A percentile compares a stretch with the other conserved stretches of the same genome.
Conservation (phyloP, 2,329 filamentous ascomycete species). For the Fusarium oxysporum region DNA sequence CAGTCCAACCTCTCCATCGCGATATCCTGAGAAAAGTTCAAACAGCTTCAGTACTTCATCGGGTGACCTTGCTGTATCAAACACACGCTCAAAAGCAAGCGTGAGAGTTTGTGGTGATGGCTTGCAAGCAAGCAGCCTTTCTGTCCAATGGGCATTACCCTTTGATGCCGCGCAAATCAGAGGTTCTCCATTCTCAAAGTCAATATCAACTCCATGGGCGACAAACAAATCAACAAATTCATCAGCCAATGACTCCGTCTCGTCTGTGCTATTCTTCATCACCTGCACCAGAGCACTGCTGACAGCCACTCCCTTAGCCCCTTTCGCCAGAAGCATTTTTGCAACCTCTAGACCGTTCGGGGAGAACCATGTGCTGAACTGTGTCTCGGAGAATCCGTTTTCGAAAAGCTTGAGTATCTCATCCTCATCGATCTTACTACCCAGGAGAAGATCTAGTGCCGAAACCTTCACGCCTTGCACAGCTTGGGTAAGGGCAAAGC, state of each 20-base stretch:
- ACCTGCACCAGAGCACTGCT: constrained; percentile 59
- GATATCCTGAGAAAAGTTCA: constrained; percentile 62
- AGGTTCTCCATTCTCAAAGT: constrained; percentile 65
- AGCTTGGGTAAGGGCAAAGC: constrained; percentile 64
- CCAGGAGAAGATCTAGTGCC: constrained; percentile 57
- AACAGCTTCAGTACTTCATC: constrained; percentile 64
- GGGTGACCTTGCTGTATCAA: constrained; percentile 63
- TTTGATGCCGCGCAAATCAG: constrained; percentile 65
- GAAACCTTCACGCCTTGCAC: constrained; percentile 54
- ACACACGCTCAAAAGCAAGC: constrained; percentile 66
- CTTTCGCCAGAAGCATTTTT: constrained; percentile 61
- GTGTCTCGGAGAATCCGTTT: constrained; percentile 57
- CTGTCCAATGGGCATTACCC: constrained; percentile 62
- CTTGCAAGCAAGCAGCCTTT: constrained; percentile 60
- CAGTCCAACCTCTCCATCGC: constrained; percentile 60
- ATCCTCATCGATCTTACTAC: constrained; percentile 53
- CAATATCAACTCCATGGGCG: constrained; percentile 58
- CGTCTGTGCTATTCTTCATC: constrained; percentile 56
- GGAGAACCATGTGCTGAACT: constrained; percentile 59
- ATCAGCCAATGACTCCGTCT: constrained; percentile 55
- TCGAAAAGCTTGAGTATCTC: constrained; percentile 60
- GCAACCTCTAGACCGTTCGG: constrained; percentile 60
- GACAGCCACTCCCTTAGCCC: constrained; percentile 59
- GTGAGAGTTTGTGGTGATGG: constrained; percentile 64
- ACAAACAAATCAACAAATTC: constrained; percentile 58